Evolutionary conservation across 1,284 basidiomycete genomes (phyloP), one percentile per base, ranked within the genome.

Genomic region (Rhodotorula sp.): DNA sequence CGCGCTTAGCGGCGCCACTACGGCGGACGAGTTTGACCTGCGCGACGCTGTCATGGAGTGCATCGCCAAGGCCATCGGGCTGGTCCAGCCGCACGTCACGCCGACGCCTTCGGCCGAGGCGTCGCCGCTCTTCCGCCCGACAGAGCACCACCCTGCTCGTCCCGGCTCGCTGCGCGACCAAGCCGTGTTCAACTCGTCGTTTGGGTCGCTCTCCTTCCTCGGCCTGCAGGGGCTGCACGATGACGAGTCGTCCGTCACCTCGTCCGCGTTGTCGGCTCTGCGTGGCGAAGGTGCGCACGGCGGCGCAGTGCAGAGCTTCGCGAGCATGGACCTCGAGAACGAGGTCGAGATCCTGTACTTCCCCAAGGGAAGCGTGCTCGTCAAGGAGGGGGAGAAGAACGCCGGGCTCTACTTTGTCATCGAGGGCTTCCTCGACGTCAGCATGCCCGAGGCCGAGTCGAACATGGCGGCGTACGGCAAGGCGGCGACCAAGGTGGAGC

Each of bases 381-480:
- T 91, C 19, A 92, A 89, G 79, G 92, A 94, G 10, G 96, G 94
- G 45, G 96, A 99, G 80, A 85, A 87, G 61, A 90, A 93, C 75
- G 91, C 92, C 54, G 96, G 96, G 14, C 84, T 99, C 42, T 99
- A 96, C 85, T 99, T 96, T 79, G 94, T 99, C 56, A 97, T 99
- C 61, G 97, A 99, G 76, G 96, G 96, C 0, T 94, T 97, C 81
- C 84, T 99, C 53, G 96, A 99, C 78, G 93, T 98, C 56, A 84
- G 91, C 46, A 84, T 96, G 56, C 91, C 92, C 3, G 84, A 87
- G 16, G 82, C 83, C 7, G 52, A 67, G 53, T 42, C 69, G 67
- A 59, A 27, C 17, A 25, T 41, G 54, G 61, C 54, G 16, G 12
- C 41, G 0, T 19, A 42, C 9, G 34, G 66, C 13, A 10, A 14